Conservation (phyloP, 352 stramenopile species). For the Globisporangium recalcitrans region DNA sequence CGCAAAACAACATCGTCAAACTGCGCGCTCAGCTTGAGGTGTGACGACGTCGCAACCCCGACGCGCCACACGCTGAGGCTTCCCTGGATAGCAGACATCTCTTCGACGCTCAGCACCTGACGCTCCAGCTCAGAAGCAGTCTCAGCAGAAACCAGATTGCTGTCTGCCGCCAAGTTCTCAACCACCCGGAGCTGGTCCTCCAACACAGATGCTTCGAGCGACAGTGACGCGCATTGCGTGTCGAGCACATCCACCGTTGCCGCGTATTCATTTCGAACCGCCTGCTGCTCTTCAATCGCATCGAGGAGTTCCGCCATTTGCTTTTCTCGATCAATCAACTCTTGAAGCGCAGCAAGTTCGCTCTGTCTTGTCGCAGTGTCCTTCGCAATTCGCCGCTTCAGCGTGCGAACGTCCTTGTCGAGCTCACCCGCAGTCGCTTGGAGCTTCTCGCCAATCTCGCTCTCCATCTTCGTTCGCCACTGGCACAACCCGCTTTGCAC, state of each 20-base stretch:
- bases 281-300: slow-evolving; percentile 75
- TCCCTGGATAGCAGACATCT: slow-evolving; percentile 51
- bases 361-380: slow-evolving; percentile 39
- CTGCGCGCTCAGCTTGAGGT: slow-evolving; percentile 36
- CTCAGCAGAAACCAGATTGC: slow-evolving; percentile 14
- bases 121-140: slow-evolving; percentile 34
- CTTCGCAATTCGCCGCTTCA: slow-evolving; percentile 35
- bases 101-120: slow-evolving; percentile 41
- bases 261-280: slow-evolving; percentile 54
- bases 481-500: slow-evolving; percentile 59
- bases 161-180: slow-evolving; percentile 29
- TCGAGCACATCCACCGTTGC: slow-evolving; percentile 51
- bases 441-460: slow-evolving; percentile 36
- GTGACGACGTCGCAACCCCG: slow-evolving; percentile 35
- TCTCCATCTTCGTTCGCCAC: slow-evolving; percentile 57
- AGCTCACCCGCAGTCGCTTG: slow-evolving; percentile 30
- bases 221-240: slow-evolving; percentile 50
- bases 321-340: slow-evolving; percentile 66
- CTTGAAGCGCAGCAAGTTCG: slow-evolving; percentile 51
- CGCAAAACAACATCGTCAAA: slow-evolving; percentile 49
- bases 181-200: slow-evolving; percentile 55
- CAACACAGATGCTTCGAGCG: slow-evolving; percentile 61
- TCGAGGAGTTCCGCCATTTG: slow-evolving; percentile 66
- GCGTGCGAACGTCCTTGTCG: slow-evolving; percentile 32
- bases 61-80: slow-evolving; percentile 47